Evolutionary conservation across 2,329 filamentous ascomycete species (phyloP), one percentile per base, ranked within the genome.

Genomic region (Xylariaceae sp.): DNA sequence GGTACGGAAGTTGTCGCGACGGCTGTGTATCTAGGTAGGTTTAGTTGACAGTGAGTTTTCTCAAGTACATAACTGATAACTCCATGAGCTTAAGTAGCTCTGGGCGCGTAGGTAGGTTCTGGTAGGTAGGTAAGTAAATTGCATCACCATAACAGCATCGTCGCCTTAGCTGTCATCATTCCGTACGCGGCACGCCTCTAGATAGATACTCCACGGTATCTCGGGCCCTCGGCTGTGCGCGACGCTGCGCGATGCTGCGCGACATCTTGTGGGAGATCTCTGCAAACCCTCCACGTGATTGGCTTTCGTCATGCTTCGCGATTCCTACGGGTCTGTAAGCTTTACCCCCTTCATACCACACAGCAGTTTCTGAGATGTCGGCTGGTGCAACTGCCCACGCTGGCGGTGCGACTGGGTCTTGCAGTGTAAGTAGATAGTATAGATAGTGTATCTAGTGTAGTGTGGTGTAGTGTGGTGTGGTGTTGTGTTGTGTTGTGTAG

Each of bases 91-190:
- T 37, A 19, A 19, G 19, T 19, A 37, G 35, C 35, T 37, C 32
- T 34, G 8, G 8, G 35, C 35, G 8, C 35, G 12, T 37, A n/a
- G 8, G 35, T 11, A 3, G 35, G 5, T 19, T 2, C 35, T 11
- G 35, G 3, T 11, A 11, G 35, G 4, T 9, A 37, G 8, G 8
- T 7, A 11, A n/a, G 35, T 11, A 37, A 34, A 52, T 54, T 57
- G 51, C 57, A 57, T 54, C 54, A 54, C 45, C 37, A 29, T 44
- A 34, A 50, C 47, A 42, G 11, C 47, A 30, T 54, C 51, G 43
- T 51, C 53, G 51, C 51, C 47, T 27, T 45, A 11, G 9, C 29
- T 30, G 32, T 32, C 43, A 45, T 31, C 11, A 45, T 32, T 37
- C 19, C 19, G 19, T 19, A 19, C 19, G 19, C 19, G 19, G 19